Percentiles rank a stretch among this genome's conserved stretches.
phyloP scores from a whole-genome alignment of 345 rosid species.

The Syzygium aqueum region DNA sequence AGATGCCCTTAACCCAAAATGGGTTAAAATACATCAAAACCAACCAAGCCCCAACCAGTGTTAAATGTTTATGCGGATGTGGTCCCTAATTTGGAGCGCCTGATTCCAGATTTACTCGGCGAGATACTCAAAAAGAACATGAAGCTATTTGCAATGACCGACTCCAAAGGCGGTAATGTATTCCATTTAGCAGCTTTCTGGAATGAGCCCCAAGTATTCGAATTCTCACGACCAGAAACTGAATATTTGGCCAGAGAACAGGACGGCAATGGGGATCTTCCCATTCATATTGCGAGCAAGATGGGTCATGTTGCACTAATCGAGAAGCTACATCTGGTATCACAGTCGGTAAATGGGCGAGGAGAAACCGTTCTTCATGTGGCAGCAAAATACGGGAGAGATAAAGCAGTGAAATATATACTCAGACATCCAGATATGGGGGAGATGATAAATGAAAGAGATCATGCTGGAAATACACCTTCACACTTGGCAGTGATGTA shows the following conservation, averaged over 20 bases:
- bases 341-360: rapidly evolving
- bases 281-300: not conserved
- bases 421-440: not conserved
- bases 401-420: not conserved
- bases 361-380: not conserved
- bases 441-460: rapidly evolving
- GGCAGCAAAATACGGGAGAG: not conserved
- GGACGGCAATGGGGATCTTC: not conserved
- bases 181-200: not conserved
- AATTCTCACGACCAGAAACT: not conserved
- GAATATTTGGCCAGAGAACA: not conserved
- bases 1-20: too few species aligned
- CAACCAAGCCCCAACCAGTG: too few species aligned
- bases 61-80: too few species aligned
- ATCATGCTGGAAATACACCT: not conserved
- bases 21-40: too few species aligned
- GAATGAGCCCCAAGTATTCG: not conserved
- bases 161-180: not conserved
- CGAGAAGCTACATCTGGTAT: not conserved
- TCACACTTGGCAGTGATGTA: not conserved
- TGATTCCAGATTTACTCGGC: not conserved
- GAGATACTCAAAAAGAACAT: rapidly evolving
- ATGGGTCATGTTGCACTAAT: not conserved
- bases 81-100: not conserved
- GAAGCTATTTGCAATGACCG: not conserved